Evolutionary conservation across 768 basidiomycete species (phyloP).

Genomic region (Boletus patriciae): DNA sequence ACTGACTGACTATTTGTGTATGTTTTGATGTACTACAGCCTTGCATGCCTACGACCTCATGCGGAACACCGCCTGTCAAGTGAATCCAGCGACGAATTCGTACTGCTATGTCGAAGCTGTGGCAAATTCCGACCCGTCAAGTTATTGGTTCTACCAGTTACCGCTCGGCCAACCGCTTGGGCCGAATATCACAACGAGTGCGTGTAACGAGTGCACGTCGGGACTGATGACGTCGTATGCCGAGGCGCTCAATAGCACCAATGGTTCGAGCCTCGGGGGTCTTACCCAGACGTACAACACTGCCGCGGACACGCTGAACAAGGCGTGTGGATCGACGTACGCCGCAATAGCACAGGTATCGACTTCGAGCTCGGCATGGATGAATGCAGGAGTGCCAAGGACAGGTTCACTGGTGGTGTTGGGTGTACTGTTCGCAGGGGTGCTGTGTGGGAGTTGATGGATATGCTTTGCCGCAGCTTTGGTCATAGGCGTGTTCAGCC

Average conservation of each 20-base stretch:
- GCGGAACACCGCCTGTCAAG: slow-evolving; percentile 59
- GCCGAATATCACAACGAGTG: slow-evolving; percentile 41
- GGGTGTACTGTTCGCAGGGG: slow-evolving; percentile 11
- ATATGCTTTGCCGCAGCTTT: not conserved
- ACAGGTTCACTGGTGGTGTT: slow-evolving; percentile 5
- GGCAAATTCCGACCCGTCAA: slow-evolving; percentile 54
- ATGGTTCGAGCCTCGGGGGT: slow-evolving; percentile 34
- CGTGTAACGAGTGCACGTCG: slow-evolving; percentile 67
- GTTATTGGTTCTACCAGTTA: slow-evolving; percentile 71
- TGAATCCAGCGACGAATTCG: slow-evolving; percentile 53
- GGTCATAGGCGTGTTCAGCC: not conserved
- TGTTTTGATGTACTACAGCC: slow-evolving; percentile 37
- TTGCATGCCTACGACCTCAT: slow-evolving; percentile 63
- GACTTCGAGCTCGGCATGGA: slow-evolving; percentile 7
- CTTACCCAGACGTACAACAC: slow-evolving; percentile 49
- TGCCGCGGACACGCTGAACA: slow-evolving; percentile 47
- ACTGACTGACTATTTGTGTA: not conserved
- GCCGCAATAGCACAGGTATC: slow-evolving; percentile 28
- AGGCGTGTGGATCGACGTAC: slow-evolving; percentile 53
- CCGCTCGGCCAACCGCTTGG: slow-evolving; percentile 60
- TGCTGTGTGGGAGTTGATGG: slow-evolving; percentile 14
- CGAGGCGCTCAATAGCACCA: slow-evolving; percentile 38
- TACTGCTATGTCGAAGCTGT: slow-evolving; percentile 78
- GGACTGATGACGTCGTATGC: slow-evolving; percentile 57
- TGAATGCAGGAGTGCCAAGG: slow-evolving; percentile 6